Conservation (phyloP, 2,329 filamentous ascomycete genomes). For the Claviceps humidiphila region DNA sequence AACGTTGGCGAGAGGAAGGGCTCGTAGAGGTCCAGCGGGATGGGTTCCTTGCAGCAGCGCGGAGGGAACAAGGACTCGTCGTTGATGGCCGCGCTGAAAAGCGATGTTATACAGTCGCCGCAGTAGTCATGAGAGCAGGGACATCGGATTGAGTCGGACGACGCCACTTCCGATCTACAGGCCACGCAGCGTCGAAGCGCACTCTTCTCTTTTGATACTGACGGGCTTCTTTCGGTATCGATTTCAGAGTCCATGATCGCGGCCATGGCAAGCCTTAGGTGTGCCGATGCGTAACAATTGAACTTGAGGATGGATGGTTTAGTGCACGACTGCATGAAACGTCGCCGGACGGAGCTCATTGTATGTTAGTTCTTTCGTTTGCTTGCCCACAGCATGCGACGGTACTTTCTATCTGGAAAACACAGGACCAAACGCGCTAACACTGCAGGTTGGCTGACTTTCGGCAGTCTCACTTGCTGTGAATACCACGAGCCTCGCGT, state of each 20-base stretch:
- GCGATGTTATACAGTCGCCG: constrained; percentile 26
- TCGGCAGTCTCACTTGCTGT: too few relatives aligned
- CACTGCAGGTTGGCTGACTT: too few relatives aligned
- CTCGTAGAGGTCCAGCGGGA: constrained; percentile 22
- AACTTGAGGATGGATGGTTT: background rate
- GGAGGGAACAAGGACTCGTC: constrained; percentile 44
- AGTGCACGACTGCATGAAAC: too few relatives aligned
- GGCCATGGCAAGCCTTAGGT: background rate
- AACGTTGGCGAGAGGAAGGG: constrained; percentile 24
- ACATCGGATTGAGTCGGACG: background rate
- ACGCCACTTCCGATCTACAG: background rate
- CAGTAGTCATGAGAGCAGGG: constrained; percentile 36
- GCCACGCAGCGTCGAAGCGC: background rate
- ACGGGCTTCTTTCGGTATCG: too few relatives aligned
- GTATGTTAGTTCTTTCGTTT: too few relatives aligned
- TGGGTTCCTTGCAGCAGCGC: constrained; percentile 32
- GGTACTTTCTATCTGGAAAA: too few relatives aligned
- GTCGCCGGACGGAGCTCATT: too few relatives aligned
- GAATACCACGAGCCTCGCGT: too few relatives aligned
- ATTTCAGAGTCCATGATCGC: too few relatives aligned
- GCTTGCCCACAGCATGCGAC: too few relatives aligned
- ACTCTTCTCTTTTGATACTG: too few relatives aligned
- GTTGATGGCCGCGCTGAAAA: constrained; percentile 29
- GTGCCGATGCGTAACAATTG: background rate
- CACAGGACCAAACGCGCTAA: too few relatives aligned